Percentiles rank a stretch among this genome's conserved stretches.
phyloP scores from a whole-genome alignment of 2,329 filamentous ascomycete genomes.

The Stagonosporopsis chrysanthemi region DNA sequence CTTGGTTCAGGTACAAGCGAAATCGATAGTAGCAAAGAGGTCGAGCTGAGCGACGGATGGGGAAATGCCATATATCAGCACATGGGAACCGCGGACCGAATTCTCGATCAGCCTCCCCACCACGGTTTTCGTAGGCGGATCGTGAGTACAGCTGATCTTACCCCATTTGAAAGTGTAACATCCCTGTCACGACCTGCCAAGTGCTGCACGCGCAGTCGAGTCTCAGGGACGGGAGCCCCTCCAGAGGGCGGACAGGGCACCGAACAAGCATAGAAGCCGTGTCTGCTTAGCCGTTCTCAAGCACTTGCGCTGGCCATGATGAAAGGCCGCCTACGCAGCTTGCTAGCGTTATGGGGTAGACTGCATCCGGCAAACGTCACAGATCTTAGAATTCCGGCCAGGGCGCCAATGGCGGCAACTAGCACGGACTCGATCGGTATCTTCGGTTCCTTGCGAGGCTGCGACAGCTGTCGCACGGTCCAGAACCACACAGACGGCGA shows the following conservation, averaged over 20 bases:
- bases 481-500: neutral
- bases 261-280: slow-evolving; percentile 3
- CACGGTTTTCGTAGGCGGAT: slow-evolving; percentile 9
- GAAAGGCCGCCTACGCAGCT: neutral
- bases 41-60: slow-evolving; percentile 7
- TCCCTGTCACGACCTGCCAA: slow-evolving; percentile 15
- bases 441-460: slow-evolving; percentile 1
- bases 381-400: neutral
- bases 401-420: slow-evolving; percentile 13
- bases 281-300: neutral
- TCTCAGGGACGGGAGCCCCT: slow-evolving; percentile 1
- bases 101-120: slow-evolving; percentile 13
- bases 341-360: neutral
- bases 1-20: slow-evolving; percentile 14
- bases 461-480: slow-evolving; percentile 12
- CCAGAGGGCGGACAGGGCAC: slow-evolving; percentile 1
- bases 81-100: slow-evolving; percentile 1
- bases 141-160: slow-evolving; percentile 1
- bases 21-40: neutral
- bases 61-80: slow-evolving; percentile 12
- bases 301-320: slow-evolving; percentile 8
- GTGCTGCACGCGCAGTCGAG: slow-evolving; percentile 9
- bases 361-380: slow-evolving; percentile 12
- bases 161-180: neutral
- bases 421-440: slow-evolving; percentile 12